phyloP scores from a whole-genome alignment of 2,329 filamentous ascomycete genomes.

The Hypoxylon sp. region DNA sequence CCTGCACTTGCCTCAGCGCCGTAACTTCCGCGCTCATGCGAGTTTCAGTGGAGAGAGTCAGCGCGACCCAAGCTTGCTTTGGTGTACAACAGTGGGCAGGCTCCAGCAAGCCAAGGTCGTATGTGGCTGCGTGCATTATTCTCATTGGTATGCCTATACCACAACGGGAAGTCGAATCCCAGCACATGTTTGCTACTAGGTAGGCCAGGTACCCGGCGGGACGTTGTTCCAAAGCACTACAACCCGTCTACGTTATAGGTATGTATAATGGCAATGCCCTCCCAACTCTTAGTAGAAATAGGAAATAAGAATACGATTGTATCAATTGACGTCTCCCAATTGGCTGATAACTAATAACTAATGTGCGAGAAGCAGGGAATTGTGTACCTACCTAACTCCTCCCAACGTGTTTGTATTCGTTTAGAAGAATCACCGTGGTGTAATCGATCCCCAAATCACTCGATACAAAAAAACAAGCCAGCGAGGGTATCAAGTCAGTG shows the following conservation, averaged over 20 bases:
- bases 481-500: conserved; percentile 20
- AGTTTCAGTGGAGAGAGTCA: conserved; percentile 22
- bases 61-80: conserved; percentile 28
- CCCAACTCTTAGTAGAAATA: no score
- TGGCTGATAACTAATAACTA: no score
- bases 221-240: no score
- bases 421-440: background rate
- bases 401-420: background rate
- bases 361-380: background rate
- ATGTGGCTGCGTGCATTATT: conserved; percentile 14
- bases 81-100: background rate
- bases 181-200: conserved; percentile 23
- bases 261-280: no score
- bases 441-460: conserved; percentile 7
- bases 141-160: conserved; percentile 32
- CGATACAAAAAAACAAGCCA: conserved; percentile 9
- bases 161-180: conserved; percentile 25
- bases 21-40: conserved; percentile 26
- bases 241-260: no score
- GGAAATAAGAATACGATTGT: no score
- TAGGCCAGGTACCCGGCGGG: background rate
- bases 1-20: background rate
- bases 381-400: background rate
- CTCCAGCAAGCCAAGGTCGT: conserved; percentile 13
- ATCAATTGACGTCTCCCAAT: no score